Evolutionary conservation across 306 rosid species (phyloP).

Genomic region (Abrus pulchellus): DNA sequence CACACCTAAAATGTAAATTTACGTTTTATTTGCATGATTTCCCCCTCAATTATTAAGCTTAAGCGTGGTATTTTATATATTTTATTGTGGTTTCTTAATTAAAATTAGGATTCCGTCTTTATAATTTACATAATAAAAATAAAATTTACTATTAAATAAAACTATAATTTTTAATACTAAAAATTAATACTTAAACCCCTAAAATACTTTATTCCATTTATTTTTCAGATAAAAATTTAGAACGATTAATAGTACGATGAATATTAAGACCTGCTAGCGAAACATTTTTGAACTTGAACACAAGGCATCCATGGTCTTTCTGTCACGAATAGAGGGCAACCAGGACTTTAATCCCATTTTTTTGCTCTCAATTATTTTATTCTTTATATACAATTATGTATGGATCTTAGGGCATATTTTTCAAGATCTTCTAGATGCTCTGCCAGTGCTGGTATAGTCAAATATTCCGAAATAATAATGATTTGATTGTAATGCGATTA

Average conservation of each 20-base stretch:
- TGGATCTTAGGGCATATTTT: conserved; percentile 2
- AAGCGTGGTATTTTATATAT: no score
- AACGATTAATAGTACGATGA: not conserved
- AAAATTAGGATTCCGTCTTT: no score
- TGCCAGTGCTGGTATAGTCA: conserved; percentile 32
- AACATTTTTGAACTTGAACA: not conserved
- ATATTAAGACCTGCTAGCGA: not conserved
- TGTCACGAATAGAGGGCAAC: not conserved
- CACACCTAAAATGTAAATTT: not conserved
- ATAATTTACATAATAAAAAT: no score
- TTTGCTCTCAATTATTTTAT: conserved; percentile 11
- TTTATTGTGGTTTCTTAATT: no score
- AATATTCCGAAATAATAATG: conserved; percentile 40
- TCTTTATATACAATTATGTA: not conserved
- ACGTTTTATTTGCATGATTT: not conserved
- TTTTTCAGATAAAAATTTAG: not conserved
- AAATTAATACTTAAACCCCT: no score
- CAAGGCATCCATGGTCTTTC: no score
- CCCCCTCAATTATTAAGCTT: not conserved
- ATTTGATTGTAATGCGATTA: not conserved
- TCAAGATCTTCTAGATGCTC: conserved; percentile 44
- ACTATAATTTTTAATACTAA: no score
- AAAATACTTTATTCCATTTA: no score
- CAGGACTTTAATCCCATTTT: not conserved
- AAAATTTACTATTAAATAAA: no score